Base-by-base conservation (phyloP, 176 grass and related monocot genomes). In the Alloteropsis semialata region DNA sequence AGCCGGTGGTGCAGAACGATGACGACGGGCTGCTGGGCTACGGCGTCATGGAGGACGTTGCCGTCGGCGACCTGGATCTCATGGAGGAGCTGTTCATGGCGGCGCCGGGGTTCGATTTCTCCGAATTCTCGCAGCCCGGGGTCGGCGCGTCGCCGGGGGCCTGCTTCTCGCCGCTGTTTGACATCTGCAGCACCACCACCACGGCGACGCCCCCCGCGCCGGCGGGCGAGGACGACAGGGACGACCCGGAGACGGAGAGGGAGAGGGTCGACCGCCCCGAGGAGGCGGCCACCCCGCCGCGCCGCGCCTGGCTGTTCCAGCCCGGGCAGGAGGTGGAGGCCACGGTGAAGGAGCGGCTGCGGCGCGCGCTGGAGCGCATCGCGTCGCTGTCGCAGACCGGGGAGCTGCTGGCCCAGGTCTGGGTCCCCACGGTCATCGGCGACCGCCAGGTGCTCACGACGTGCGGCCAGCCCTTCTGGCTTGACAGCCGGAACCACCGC, bases 371-470 rank as follows among this genome's bases (percentile, higher is more conserved):
- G 24, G 90, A 80, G 61, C 87, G 85, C 77, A 89, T 99, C 64
- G 92, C 90, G 89, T 80, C 18, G 80, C 77, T 66, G 46, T 86
- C 78, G 65, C 78, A 75, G 85, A 43, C 85, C 28, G 68, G 84
- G 24, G 91, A 99, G 74, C 77, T 96, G 62, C 85, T 99, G 48
- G 74, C 88, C n/a, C 97, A 99, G 84, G 82, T 93, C 25, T 99
- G 97, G 97, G 87, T 89, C 33, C 97, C 93, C 19, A 92, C 85
- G 29, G 34, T 69, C 74, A 92, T 88, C 79, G 91, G 93, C 39
- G 85, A 92, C 73, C 76, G 82, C 15, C 86, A 92, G 77, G 89
- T 99, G 59, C 93, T 99, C 80, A 99, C 97, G 18, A 99, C 93
- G 11, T 92, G 88, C 62, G 93, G 77, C 5, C 97, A 96, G 77